phyloP scores from a whole-genome alignment of 805 yeast species.

The Starmerella scarabaei region DNA sequence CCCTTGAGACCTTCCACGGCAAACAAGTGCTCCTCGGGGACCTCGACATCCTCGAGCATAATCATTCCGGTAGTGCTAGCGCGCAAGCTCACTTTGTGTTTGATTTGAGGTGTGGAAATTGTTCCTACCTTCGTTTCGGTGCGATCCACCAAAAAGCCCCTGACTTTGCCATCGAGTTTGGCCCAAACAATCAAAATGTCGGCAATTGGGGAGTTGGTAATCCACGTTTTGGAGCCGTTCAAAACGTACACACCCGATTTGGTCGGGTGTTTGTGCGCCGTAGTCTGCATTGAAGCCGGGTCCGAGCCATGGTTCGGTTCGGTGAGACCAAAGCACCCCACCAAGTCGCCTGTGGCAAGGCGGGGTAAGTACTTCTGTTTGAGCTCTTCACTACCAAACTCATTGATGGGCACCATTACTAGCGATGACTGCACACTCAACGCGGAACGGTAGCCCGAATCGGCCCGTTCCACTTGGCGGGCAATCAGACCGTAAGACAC shows the following conservation, averaged over 20 bases:
- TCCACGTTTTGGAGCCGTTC: constrained; percentile 34
- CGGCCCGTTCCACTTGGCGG: constrained; percentile 35
- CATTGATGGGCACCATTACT: constrained; percentile 33
- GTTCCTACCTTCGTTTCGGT: constrained; percentile 24
- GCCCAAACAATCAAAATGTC: constrained; percentile 34
- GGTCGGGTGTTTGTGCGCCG: constrained; percentile 34
- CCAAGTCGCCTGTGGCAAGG: constrained; percentile 32
- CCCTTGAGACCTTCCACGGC: constrained; percentile 32
- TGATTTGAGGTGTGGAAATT: constrained; percentile 31
- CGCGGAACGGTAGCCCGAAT: constrained; percentile 35
- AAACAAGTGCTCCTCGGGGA: constrained; percentile 32
- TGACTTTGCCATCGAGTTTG: constrained; percentile 32
- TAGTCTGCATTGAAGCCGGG: constrained; percentile 46
- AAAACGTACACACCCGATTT: constrained; percentile 32
- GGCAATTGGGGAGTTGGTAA: constrained; percentile 37
- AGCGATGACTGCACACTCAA: constrained; percentile 35
- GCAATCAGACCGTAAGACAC: constrained; percentile 35
- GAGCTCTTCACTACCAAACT: constrained; percentile 32
- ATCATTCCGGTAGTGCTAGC: constrained; percentile 36
- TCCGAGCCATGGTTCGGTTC: constrained; percentile 55
- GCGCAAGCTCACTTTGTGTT: constrained; percentile 30
- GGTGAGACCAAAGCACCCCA: constrained; percentile 53
- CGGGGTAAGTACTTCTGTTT: constrained; percentile 31
- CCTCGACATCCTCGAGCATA: constrained; percentile 32
- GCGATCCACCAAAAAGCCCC: constrained; percentile 34